These are phyloP conservation scores for Citrus unshiu DNA, from an alignment of 345 rosid species.

Conservation along the genomic window DNA sequence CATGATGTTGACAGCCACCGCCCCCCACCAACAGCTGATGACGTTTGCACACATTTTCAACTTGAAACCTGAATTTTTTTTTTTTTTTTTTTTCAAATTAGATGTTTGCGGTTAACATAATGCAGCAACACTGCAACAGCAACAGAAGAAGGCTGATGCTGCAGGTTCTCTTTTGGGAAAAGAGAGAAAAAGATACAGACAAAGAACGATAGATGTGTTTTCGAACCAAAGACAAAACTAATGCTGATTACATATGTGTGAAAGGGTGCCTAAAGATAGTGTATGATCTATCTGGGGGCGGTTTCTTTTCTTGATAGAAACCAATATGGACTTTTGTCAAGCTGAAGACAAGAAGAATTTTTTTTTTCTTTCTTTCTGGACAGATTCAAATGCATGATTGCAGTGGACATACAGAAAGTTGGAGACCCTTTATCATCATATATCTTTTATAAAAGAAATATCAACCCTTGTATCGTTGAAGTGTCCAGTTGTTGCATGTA, in stretches of 20 bases:
- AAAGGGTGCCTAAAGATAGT: background rate
- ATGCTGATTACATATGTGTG: background rate
- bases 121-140: no score
- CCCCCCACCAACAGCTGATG: background rate
- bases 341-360: constrained; percentile 39
- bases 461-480: background rate
- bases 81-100: background rate
- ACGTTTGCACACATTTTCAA: background rate
- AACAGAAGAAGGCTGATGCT: background rate
- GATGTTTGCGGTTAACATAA: background rate
- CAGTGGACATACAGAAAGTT: constrained; percentile 29
- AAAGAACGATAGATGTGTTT: background rate
- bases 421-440: constrained; percentile 18
- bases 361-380: background rate
- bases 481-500: constrained; percentile 19
- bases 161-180: constrained; percentile 1
- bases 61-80: background rate
- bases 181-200: background rate
- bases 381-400: constrained; percentile 44
- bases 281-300: background rate
- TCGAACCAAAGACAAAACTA: constrained; percentile 7
- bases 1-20: constrained; percentile 28
- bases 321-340: constrained; percentile 45
- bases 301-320: constrained; percentile 22
- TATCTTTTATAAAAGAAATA: background rate